Evolutionary conservation across 345 rosid species (phyloP).

Genomic region (Populus euphratica): DNA sequence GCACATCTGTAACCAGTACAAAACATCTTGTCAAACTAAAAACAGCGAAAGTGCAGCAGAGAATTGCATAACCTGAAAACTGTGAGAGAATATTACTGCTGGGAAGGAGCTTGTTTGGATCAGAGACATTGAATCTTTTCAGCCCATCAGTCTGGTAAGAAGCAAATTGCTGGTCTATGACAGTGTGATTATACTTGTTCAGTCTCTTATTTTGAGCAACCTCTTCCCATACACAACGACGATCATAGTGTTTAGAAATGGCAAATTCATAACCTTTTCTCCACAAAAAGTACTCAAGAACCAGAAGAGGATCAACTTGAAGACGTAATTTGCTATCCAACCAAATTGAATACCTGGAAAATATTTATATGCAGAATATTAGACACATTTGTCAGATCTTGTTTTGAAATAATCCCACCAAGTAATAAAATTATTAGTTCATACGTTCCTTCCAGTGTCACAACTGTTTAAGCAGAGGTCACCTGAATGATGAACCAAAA

Average conservation of each 20-base stretch:
- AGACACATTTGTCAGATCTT: constrained; percentile 1
- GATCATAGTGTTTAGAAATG: constrained; percentile 90
- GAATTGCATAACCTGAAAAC: background rate
- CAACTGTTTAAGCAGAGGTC: background rate
- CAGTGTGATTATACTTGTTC: constrained; percentile 87
- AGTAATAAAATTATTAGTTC: background rate
- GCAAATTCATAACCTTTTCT: constrained; percentile 90
- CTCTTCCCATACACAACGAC: constrained; percentile 98
- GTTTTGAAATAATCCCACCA: background rate
- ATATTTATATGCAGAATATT: constrained; percentile 2
- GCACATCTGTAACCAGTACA: constrained; percentile 65
- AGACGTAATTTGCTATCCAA: constrained; percentile 95
- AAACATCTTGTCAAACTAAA: background rate
- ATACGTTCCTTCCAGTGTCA: background rate
- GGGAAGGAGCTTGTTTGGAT: constrained; percentile 84
- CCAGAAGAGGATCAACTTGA: constrained; percentile 74
- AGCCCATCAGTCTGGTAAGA: constrained; percentile 90
- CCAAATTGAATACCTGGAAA: constrained; percentile 92
- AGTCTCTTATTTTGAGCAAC: constrained; percentile 88
- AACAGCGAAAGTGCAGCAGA: background rate
- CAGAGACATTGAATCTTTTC: constrained; percentile 64
- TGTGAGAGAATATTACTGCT: constrained; percentile 60
- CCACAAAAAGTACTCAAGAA: constrained; percentile 91
- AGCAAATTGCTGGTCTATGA: constrained; percentile 75
- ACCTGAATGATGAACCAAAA: background rate